A percentile compares a stretch with the other conserved stretches of the same genome.
These are phyloP conservation scores for Penicillium steckii DNA, from an alignment of 495 filamentous ascomycete species.

Conservation along the genomic window DNA sequence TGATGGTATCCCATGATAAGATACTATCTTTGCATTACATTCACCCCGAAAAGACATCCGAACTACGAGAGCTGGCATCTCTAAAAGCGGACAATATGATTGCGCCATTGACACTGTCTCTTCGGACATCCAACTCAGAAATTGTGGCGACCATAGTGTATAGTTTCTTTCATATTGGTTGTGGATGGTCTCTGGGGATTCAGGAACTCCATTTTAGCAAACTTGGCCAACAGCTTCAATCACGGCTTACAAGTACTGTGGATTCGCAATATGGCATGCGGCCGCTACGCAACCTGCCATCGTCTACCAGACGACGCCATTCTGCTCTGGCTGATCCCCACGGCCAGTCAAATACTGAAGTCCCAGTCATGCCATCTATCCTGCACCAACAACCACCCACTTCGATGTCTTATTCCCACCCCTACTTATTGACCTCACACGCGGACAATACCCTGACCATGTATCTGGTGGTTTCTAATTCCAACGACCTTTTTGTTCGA, in stretches of 20 bases:
- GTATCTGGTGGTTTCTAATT: slow-evolving; percentile 77
- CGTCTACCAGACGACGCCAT: slow-evolving; percentile 30
- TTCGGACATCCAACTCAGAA: slow-evolving; percentile 58
- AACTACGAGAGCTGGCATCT: slow-evolving; percentile 69
- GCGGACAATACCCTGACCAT: slow-evolving; percentile 91
- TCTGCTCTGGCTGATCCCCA: slow-evolving; percentile 6
- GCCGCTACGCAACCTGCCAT: slow-evolving; percentile 39
- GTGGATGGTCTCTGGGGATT: slow-evolving; percentile 84
- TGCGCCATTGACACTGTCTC: slow-evolving; percentile 74
- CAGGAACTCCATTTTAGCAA: slow-evolving; percentile 75
- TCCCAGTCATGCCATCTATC: slow-evolving; percentile 28
- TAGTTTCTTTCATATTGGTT: slow-evolving; percentile 50
- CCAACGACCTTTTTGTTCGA: slow-evolving; percentile 64
- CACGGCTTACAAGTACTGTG: slow-evolving; percentile 53
- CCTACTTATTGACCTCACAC: slow-evolving; percentile 85
- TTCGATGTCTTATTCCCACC: slow-evolving; percentile 82
- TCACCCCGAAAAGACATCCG: slow-evolving; percentile 13
- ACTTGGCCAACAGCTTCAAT: slow-evolving; percentile 51
- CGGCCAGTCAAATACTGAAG: not conserved
- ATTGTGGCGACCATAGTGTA: slow-evolving; percentile 85
- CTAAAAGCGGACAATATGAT: slow-evolving; percentile 78
- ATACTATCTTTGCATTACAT: slow-evolving; percentile 74
- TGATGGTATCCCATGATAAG: slow-evolving; percentile 73
- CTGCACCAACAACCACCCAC: slow-evolving; percentile 55
- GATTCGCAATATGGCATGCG: slow-evolving; percentile 37